Base-by-base conservation (phyloP, 2,329 filamentous ascomycete species). In the Claviceps humidiphila region DNA sequence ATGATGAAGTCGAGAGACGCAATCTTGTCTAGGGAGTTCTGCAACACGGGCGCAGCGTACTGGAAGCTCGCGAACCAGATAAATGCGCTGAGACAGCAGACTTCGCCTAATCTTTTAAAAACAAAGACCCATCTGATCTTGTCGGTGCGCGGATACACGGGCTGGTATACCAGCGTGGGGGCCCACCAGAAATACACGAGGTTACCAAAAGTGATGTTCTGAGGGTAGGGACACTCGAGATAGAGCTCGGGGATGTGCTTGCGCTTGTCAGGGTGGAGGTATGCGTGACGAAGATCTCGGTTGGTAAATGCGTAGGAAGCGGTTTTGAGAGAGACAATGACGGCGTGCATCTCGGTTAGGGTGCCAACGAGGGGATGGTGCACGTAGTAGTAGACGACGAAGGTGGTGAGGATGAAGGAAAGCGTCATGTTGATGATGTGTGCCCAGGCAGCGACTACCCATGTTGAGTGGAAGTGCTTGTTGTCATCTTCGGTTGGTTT, bases 111-210 rank as follows among this genome's bases (percentile, higher is more conserved):
- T 16, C 93, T 81, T 70, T 95, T 96, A 53, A 79, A 71, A 41
- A 97, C 88, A 64, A 95, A 98, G 4, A 79, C 66, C 89, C 90
- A 96, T 56, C 93, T 80, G 59, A 96, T 87, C 53, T 77, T 79
- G 8, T 81, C 73, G 5, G 87, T 89, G 44, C 90, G 85, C 20
- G 93, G 93, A 66, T 98, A 98, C 14, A 93, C 89, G 1, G 93
- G 93, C 71, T 98, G 93, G 66, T 98, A 98, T 45, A 97, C 85
- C 50, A 98, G 76, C 0, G 93, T 98, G 0, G 93, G 93, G 0
- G 91, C 93, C 83, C 90, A 91, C 91, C 93, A 97, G 67, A 98
- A 98, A 70, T 97, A 98, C 53, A 80, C 81, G 26, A 98, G 73
- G 64, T 97, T 98, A 49, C 76, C 71, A 59, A 96, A 76, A 3